Evolutionary conservation across 352 stramenopile species (phyloP).

Genomic region (Phytopythium kandeliae): DNA sequence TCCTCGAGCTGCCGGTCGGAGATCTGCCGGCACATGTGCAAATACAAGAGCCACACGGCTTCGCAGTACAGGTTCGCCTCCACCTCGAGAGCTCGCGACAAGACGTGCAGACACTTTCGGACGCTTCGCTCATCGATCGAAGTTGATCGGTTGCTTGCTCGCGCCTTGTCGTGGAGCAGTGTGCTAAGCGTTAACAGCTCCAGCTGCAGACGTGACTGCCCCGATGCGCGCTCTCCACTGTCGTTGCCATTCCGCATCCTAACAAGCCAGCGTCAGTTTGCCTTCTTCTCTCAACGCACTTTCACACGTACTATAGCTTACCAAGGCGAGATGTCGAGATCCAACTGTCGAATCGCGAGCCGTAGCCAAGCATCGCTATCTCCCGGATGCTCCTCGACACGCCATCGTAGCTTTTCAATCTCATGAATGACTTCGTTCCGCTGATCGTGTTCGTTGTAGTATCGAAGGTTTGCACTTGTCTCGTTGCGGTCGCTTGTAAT

Average conservation of each 20-base stretch:
- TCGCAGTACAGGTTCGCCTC: slow-evolving; percentile 40
- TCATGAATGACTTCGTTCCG: slow-evolving; percentile 12
- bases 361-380: slow-evolving; percentile 39
- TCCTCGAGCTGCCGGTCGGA: slow-evolving; percentile 23
- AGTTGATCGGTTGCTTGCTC: slow-evolving; percentile 2
- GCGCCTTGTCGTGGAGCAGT: slow-evolving; percentile 16
- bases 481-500: neutral
- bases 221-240: slow-evolving; percentile 16
- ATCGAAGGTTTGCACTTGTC: slow-evolving; percentile 3
- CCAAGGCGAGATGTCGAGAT: slow-evolving; percentile 33
- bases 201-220: slow-evolving; percentile 13
- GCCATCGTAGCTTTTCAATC: slow-evolving; percentile 18
- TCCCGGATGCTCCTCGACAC: slow-evolving; percentile 18
- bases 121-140: slow-evolving; percentile 20
- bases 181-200: slow-evolving; percentile 23
- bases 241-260: slow-evolving; percentile 12
- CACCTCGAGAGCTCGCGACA: slow-evolving; percentile 37
- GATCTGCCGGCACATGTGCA: slow-evolving; percentile 25
- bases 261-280: neutral
- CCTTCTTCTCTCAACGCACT: too few relatives aligned
- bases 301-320: slow-evolving; percentile 5
- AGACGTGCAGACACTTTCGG: slow-evolving; percentile 22
- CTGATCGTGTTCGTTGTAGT: slow-evolving; percentile 26
- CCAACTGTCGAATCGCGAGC: slow-evolving; percentile 42
- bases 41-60: slow-evolving; percentile 36